Evolutionary conservation across 345 rosid genomes (phyloP), one percentile per base, ranked within the genome.

Genomic region (Lumnitzera littorea): DNA sequence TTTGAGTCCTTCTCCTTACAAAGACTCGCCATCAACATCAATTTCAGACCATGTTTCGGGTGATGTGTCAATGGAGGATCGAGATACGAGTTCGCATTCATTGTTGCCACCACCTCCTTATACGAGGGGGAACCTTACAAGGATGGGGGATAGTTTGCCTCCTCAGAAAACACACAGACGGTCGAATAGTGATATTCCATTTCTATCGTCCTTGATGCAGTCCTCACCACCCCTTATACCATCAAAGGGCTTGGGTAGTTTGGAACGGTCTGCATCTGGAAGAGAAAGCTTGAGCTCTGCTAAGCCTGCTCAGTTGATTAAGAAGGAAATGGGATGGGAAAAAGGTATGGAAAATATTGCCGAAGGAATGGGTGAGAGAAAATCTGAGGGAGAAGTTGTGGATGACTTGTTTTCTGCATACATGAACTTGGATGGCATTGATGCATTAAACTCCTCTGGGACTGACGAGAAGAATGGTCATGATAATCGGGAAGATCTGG

Each of bases 401-500:
- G 99, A 94, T 70, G 99, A 90, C 67, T 76, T 90, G 68, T 83
- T 94, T 74, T 90, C 96, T 11, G 95, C 97, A 0, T 94, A 88
- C 60, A 94, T 94, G 95, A 94, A 94, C 76, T 77, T 94, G 73
- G 99, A 94, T 4, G 84, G 78, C 47, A 90, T 94, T 25, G 99
- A 90, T 65, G 82, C 75, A 0, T 65, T 90, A 74, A 88, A 90
- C 80, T 84, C 97, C 15, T 84, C 95, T 0, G 91, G 83, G 53
- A 83, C 90, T 17, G 96, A 84, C 70, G 92, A 83, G 67, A 86
- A 75, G 74, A 78, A 72, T 24, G 84, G 84, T 55, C 80, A 71
- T 27, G 91, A 83, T 72, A 86, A 80, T 70, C 73, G 81, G 58
- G 98, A 88, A 54, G 98, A 91, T 64, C 74, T 88, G 81, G 97